Evolutionary conservation across 306 rosid species (phyloP).

Genomic region (Aeschynomene evenia): DNA sequence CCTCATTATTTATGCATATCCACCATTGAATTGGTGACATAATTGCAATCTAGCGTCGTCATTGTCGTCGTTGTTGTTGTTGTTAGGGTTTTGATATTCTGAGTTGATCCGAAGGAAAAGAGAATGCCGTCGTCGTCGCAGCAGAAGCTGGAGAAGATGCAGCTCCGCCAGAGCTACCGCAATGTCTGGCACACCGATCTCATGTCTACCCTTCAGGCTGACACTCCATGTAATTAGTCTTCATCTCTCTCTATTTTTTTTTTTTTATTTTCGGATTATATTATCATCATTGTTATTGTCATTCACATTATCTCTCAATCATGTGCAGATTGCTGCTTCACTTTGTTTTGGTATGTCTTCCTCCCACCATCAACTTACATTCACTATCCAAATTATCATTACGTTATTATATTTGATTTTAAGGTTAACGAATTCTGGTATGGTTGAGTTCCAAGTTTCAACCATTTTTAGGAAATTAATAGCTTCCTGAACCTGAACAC

Average conservation of each 20-base stretch:
- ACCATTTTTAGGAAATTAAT: background rate
- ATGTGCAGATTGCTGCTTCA: slow-evolving; percentile 75
- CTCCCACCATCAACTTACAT: background rate
- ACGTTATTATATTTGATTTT: background rate
- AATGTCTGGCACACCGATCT: slow-evolving; percentile 88
- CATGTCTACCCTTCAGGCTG: slow-evolving; percentile 54
- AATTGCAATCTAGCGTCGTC: background rate
- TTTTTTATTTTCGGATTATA: background rate
- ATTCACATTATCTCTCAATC: slow-evolving; percentile 6
- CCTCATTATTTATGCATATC: too few species aligned
- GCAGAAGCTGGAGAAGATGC: slow-evolving; percentile 71
- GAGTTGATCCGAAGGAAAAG: background rate
- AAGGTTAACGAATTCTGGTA: background rate
- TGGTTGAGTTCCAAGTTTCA: background rate
- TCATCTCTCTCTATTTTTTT: background rate
- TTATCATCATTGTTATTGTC: background rate
- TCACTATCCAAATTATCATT: background rate
- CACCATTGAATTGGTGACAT: too few species aligned
- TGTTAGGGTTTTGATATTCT: background rate
- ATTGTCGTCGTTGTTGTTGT: background rate
- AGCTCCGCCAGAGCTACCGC: slow-evolving; percentile 72
- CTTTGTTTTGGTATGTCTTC: slow-evolving; percentile 61
- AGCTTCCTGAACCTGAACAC: background rate
- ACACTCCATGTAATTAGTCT: slow-evolving; percentile 56
- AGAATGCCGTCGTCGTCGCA: slow-evolving; percentile 72